Conservation (phyloP, 2,329 filamentous ascomycete genomes). For the Cytospora mali region DNA sequence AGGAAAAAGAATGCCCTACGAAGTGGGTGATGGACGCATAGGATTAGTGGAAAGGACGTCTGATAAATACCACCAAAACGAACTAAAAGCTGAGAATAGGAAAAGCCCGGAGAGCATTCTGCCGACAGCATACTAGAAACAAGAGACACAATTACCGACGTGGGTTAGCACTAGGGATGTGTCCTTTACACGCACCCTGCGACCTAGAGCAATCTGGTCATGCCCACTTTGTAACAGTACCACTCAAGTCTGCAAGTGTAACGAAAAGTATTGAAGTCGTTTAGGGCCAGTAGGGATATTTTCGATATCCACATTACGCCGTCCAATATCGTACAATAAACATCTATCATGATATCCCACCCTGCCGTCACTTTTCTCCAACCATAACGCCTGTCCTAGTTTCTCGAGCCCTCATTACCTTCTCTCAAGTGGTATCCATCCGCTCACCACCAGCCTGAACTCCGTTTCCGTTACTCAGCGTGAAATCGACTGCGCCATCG, state of each 20-base stretch:
- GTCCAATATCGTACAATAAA: slow-evolving; percentile 18
- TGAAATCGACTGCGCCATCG: slow-evolving; percentile 76
- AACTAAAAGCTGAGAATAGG: not conserved
- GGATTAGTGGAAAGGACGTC: no score
- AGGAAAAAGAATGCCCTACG: no score
- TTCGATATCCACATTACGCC: slow-evolving; percentile 26
- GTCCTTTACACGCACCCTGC: not conserved
- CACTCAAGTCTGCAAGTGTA: not conserved
- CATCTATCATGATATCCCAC: slow-evolving; percentile 21
- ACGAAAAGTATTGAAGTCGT: slow-evolving; percentile 13
- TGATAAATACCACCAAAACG: no score
- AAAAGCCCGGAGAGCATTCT: not conserved
- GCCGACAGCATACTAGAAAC: not conserved
- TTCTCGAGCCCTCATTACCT: not conserved
- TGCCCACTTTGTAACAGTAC: not conserved
- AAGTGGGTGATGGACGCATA: no score
- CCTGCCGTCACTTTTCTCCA: slow-evolving; percentile 20
- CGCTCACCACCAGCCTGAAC: slow-evolving; percentile 36
- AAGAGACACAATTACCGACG: not conserved
- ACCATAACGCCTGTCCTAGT: slow-evolving; percentile 25
- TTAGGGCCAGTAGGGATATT: slow-evolving; percentile 13
- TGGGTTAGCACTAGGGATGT: no score
- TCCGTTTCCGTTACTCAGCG: slow-evolving; percentile 55
- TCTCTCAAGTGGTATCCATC: slow-evolving; percentile 49
- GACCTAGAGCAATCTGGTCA: not conserved